phyloP scores from a whole-genome alignment of 345 rosid genomes.

The Euclidium syriacum region DNA sequence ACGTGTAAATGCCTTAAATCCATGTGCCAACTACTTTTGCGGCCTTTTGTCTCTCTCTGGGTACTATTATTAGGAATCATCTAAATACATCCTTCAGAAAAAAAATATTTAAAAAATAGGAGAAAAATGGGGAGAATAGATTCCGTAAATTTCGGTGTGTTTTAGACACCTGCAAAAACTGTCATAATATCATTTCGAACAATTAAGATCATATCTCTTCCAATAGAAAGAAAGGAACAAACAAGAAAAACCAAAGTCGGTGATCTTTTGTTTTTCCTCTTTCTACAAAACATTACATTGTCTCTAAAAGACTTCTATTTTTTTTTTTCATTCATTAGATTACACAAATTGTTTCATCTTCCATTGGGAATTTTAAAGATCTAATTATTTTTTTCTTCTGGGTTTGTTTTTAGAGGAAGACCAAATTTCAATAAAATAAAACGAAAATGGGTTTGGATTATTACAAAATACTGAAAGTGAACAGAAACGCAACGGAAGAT shows the following conservation, averaged over 20 bases:
- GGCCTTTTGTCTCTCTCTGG: background rate
- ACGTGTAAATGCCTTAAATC: background rate
- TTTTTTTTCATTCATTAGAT: background rate
- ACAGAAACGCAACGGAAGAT: conserved; percentile 76
- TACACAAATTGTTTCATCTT: background rate
- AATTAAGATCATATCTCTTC: background rate
- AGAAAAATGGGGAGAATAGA: conserved; percentile 9
- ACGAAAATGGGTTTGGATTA: conserved; percentile 78
- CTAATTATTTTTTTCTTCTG: conserved; percentile 16
- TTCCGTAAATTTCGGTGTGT: conserved; percentile 19
- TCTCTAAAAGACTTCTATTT: background rate
- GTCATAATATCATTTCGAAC: conserved; percentile 6
- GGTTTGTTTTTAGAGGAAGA: background rate
- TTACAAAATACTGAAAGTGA: conserved; percentile 64
- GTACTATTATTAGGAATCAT: conserved; percentile 17
- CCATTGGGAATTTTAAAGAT: conserved; percentile 1
- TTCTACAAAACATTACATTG: background rate
- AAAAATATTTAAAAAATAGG: background rate
- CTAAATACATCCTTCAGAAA: background rate
- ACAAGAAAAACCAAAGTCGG: background rate
- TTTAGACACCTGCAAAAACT: conserved; percentile 10
- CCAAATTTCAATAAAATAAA: background rate
- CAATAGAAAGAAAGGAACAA: background rate
- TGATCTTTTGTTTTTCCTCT: conserved; percentile 7
- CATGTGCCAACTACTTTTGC: conserved; percentile 8